Evolutionary conservation across 208 protist genomes (phyloP).

Genomic region (Trypanosoma conorhini): DNA sequence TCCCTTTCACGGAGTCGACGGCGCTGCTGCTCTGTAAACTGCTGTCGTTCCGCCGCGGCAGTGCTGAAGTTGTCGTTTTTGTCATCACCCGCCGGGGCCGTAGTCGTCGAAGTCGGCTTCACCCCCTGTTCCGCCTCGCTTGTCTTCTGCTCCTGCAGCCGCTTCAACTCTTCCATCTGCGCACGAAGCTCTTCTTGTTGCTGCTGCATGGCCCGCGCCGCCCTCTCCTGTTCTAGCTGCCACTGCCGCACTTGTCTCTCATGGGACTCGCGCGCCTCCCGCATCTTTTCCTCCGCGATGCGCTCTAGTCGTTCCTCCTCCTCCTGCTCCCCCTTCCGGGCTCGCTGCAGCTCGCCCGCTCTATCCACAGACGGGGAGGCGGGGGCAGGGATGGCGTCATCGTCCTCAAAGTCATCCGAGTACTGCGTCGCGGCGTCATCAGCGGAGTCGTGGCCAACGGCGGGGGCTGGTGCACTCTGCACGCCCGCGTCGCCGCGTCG

Average conservation of each 20-base stretch:
- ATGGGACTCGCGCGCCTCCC: slow-evolving; percentile 36
- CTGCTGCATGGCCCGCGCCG: slow-evolving; percentile 18
- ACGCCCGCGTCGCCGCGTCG: neutral
- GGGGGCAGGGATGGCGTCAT: slow-evolving; percentile 39
- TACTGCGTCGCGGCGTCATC: slow-evolving; percentile 36
- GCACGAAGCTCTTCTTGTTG: slow-evolving; percentile 35
- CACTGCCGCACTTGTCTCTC: slow-evolving; percentile 41
- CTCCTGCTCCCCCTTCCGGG: slow-evolving; percentile 24
- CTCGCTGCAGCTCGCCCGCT: slow-evolving; percentile 24
- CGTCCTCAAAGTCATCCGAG: slow-evolving; percentile 75
- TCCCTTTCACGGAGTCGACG: slow-evolving; percentile 75
- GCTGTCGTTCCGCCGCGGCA: slow-evolving; percentile 6
- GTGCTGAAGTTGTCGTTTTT: slow-evolving; percentile 12
- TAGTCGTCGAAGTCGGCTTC: neutral
- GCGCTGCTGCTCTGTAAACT: slow-evolving; percentile 44
- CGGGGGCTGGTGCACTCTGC: slow-evolving; percentile 18
- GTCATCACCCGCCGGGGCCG: neutral
- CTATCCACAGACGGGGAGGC: slow-evolving; percentile 17
- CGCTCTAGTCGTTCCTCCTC: slow-evolving; percentile 34
- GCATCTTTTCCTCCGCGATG: slow-evolving; percentile 36
- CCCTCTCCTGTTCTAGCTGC: slow-evolving; percentile 37
- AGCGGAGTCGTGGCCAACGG: slow-evolving; percentile 25
- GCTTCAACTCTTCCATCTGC: slow-evolving; percentile 39
- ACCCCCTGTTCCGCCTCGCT: slow-evolving; percentile 23
- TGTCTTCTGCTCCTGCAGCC: slow-evolving; percentile 32